Percentiles rank a stretch among this genome's conserved stretches.
phyloP scores from a whole-genome alignment of 1,139 yeast genomes.

The Blastobotrys indianensis region DNA sequence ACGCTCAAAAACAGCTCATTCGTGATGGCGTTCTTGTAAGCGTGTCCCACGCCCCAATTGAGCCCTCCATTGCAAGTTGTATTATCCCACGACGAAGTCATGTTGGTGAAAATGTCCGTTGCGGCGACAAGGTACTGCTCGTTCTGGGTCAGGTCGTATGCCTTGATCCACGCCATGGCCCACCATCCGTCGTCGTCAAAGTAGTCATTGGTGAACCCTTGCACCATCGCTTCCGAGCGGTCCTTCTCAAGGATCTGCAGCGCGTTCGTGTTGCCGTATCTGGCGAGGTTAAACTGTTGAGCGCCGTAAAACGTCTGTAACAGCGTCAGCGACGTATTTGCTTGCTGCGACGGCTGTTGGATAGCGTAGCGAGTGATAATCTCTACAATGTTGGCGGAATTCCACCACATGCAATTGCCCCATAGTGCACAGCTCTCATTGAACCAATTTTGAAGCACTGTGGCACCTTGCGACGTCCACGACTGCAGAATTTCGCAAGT shows the following conservation, averaged over 20 bases:
- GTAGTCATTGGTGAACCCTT: conserved; percentile 16
- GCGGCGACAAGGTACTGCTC: conserved; percentile 13
- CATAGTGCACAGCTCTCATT: conserved; percentile 1
- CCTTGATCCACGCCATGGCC: conserved; percentile 19
- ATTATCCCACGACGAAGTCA: conserved; percentile 16
- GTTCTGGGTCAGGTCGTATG: conserved; percentile 16
- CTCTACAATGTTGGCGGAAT: conserved; percentile 15
- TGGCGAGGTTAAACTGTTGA: conserved; percentile 11
- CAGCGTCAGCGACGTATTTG: too few relatives aligned
- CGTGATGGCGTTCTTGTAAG: conserved; percentile 19
- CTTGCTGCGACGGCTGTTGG: conserved; percentile 5
- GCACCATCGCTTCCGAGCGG: conserved; percentile 9
- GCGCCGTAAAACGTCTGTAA: conserved; percentile 16
- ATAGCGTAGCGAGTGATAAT: conserved; percentile 13
- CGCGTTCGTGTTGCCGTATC: conserved; percentile 4
- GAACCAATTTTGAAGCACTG: too few relatives aligned
- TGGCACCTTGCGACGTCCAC: too few relatives aligned
- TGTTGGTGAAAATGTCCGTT: conserved; percentile 13
- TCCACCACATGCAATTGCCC: conserved; percentile 14
- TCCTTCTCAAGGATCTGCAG: neutral
- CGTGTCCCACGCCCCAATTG: conserved; percentile 14
- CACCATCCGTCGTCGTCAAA: conserved; percentile 22
- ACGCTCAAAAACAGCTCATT: conserved; percentile 17
- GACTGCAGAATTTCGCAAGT: too few relatives aligned
- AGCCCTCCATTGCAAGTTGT: conserved; percentile 18